Base-by-base conservation (phyloP, 2,329 filamentous ascomycete species). In the Botrytis fragariae region DNA sequence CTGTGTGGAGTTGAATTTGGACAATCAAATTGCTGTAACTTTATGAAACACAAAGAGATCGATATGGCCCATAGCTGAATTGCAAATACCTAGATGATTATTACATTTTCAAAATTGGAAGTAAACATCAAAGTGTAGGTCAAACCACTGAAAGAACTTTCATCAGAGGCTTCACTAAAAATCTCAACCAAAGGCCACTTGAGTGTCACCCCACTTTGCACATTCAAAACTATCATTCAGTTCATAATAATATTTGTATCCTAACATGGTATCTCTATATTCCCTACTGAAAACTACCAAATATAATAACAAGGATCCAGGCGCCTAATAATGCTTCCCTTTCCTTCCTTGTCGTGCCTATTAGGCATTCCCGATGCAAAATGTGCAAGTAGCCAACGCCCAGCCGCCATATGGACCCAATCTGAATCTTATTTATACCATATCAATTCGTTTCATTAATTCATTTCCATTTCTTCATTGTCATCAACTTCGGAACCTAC, bases 381-480 rank as follows among this genome's bases (percentile, higher is more conserved):
- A 54, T 65, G 14, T 42, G 59, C 69, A 39, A 51, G n/a, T 51
- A 71, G 60, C 57, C 71, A 37, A 60, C 67, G 67, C 63, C 71
- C 63, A 20, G 48, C 32, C 35, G 20, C 44, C 32, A 42, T 60
- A 10, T 61, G 22, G 22, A 74, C 74, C 45, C 64, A 20, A 39
- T 59, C 57, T 39, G 61, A 35, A 54, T 57, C 39, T 51, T 44
- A 63, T 71, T 39, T 71, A 71, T 71, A 71, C 44, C 51, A 22
- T 63, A 29, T 39, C 59, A 68, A 39, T 37, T n/a, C 71, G 18
- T 57, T 37, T 78, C 73, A 79, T 59, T 74, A 76, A 72, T 35
- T 72, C 81, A 90, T 85, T 78, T 90, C 88, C 87, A 90, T 90
- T 74, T 87, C 88, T 69, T 90, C 89, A 65, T 89, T 88, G 29